Evolutionary conservation across 108 stramenopile genomes (phyloP), one percentile per base, ranked within the genome.

Genomic region (Cyclotella kingstonii): DNA sequence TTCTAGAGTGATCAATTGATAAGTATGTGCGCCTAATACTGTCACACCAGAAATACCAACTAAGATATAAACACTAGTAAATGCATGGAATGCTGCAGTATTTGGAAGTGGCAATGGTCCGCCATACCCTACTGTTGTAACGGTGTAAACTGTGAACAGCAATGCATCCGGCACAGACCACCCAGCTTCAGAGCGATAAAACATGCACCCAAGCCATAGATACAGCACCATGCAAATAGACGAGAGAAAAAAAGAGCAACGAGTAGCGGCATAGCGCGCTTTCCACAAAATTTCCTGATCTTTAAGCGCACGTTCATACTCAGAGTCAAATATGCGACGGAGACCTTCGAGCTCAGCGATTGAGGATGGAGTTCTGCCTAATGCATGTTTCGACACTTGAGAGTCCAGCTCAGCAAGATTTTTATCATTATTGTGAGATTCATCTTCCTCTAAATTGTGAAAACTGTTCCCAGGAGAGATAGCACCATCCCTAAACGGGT

Each of bases 41-140:
- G 93, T 94, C 60, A 94, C 68, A 5, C 74, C 56, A 2, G 85
- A 83, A 61, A 94, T 90, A 0, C 93, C 93, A 14, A 83, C 61
- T 12, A 91, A 62, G 17, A 94, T 81, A 57, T 79, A 89, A 34
- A 84, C 39, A 19, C 84, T 84, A 14, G 84, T 88, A 54, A 85
- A 90, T 11, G 80, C 66, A 58, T 86, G 88, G 52, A 93, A 86
- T 2, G 68, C 80, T 0, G 84, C 74, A 7, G 81, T 75, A 19
- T 84, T 81, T 21, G 93, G 93, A 15, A 83, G 63, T 12, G 66
- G 47, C 31, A 79, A 68, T 6, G 84, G 65, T 39, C 80, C 74
- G 12, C 93, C 93, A 56, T 89, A 92, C 4, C 66, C 93, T 15
- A 90, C 93, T 1, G 93, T 94, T 11, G 93, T 94, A 8, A 91